Base-by-base conservation (phyloP, 768 basidiomycete genomes). In the Leucosporidium scottii region DNA sequence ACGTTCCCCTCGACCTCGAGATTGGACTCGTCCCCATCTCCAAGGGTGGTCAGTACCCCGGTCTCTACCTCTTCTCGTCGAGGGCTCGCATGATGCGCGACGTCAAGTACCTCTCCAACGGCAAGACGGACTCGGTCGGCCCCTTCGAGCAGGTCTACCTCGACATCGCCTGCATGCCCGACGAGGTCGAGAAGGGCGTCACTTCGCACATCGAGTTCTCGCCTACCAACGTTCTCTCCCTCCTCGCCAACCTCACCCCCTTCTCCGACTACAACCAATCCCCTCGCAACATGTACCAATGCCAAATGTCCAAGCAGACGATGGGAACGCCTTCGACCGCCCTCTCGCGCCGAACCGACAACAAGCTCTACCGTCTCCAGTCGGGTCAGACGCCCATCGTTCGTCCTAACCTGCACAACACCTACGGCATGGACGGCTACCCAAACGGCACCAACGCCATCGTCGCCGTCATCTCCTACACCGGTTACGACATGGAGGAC, bases 401-500 rank as follows among this genome's bases (percentile, higher is more conserved):
- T 44, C 89, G 96, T 39, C 96, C 96, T 18, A 84, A 81, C 30
- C 79, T 98, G 51, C 91, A 98, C 81, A 89, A 93, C 76, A 86
- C 87, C 5, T 99, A 98, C 79, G 94, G 90, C 55, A 96, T 99
- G 89, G 96, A 99, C 79, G 85, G 90, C 39, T 99, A 93, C 84
- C 96, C 96, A 2, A 98, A 93, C 74, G 96, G 96, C 21, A 97
- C 89, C 55, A 99, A 99, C 78, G 96, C 96, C 25, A 82, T 99
- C 67, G 96, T 99, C 59, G 96, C 96, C n/a, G 96, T 99, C 76
- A 98, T 99, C 74, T 99, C 96, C 1, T 99, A 99, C 77, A 99
- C 96, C 5, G 96, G 96, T 5, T 99, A 99, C 79, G 96, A 99
- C 78, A 99, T 99, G 96, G 96, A 99, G 80, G 96, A 99, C 75